Percentiles rank a stretch among this genome's conserved stretches.
phyloP scores from a whole-genome alignment of 805 yeast genomes.

The Barnettozyma wickerhamii region DNA sequence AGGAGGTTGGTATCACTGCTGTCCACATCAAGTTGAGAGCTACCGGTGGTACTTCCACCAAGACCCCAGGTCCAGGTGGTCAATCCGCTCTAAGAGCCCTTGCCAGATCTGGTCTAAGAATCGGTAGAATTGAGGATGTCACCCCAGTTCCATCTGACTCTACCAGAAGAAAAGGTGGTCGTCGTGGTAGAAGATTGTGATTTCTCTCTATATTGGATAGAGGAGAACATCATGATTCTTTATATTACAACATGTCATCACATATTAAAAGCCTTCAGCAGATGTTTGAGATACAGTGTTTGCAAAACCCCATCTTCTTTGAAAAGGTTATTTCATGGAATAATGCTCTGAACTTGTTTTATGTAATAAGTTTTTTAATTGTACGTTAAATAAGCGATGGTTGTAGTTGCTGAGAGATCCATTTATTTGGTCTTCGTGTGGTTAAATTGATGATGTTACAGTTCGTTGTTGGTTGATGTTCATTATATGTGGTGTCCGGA shows the following conservation, averaged over 20 bases:
- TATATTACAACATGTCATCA: constrained; percentile 3
- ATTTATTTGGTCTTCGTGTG: no score
- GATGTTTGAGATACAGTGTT: constrained; percentile 1
- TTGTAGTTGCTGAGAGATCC: neutral
- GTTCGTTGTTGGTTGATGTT: no score
- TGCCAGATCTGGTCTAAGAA: constrained; percentile 99
- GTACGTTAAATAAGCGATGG: constrained; percentile 24
- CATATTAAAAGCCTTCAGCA: constrained; percentile 5
- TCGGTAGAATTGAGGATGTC: constrained; percentile 99
- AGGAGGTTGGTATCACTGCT: constrained; percentile 99
- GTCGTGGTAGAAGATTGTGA: constrained; percentile 99
- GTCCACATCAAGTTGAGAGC: constrained; percentile 99
- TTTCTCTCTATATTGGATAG: constrained; percentile 10
- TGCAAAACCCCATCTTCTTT: constrained; percentile 10
- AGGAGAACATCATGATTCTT: constrained; percentile 7
- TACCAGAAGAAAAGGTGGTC: constrained; percentile 99
- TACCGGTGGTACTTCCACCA: constrained; percentile 99
- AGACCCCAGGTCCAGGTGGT: constrained; percentile 99
- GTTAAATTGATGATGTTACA: no score
- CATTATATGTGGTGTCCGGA: no score
- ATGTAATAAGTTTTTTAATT: constrained; percentile 26
- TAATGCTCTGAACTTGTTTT: constrained; percentile 21
- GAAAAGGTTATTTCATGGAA: constrained; percentile 14
- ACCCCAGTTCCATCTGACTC: constrained; percentile 99
- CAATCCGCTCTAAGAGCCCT: constrained; percentile 98